A percentile compares a stretch with the other conserved stretches of the same genome.
Evolutionary conservation across 352 stramenopile species (phyloP).

Genomic region (Globisporangium viniferum): DNA sequence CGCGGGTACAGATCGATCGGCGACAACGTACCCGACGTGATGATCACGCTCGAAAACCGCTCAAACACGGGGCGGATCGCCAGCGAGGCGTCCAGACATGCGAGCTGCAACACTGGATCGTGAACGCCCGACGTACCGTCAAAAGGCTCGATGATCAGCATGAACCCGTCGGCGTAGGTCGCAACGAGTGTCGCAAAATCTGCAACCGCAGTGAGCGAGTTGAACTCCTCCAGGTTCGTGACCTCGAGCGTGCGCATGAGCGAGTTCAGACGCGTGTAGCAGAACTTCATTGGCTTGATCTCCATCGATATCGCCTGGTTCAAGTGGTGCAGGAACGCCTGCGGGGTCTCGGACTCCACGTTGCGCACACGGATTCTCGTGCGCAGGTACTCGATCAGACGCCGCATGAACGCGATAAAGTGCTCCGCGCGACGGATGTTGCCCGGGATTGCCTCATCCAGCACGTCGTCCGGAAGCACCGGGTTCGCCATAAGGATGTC

Average conservation of each 20-base stretch:
- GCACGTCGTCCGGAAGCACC: constrained; percentile 90
- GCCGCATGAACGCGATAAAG: constrained; percentile 97
- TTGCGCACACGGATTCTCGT: constrained; percentile 79
- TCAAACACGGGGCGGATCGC: constrained; percentile 99
- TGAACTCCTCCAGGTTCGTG: constrained; percentile 97
- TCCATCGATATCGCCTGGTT: constrained; percentile 94
- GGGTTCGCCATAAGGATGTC: constrained; percentile 78
- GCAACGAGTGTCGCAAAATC: constrained; percentile 97
- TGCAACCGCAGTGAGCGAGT: constrained; percentile 93
- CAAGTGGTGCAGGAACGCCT: constrained; percentile 95
- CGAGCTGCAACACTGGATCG: constrained; percentile 90
- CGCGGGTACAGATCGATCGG: constrained; percentile 99
- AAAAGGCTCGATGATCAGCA: constrained; percentile 97
- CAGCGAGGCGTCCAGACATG: constrained; percentile 96
- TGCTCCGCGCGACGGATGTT: constrained; percentile 98
- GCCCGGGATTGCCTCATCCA: constrained; percentile 96
- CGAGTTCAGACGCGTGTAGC: constrained; percentile 96
- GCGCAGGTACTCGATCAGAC: constrained; percentile 94
- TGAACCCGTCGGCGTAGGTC: constrained; percentile 98
- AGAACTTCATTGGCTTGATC: constrained; percentile 97
- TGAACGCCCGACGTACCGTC: constrained; percentile 76
- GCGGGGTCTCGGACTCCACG: constrained; percentile 95
- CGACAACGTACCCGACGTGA: constrained; percentile 95
- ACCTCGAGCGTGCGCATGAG: constrained; percentile 96
- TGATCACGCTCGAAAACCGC: constrained; percentile 86